phyloP scores from a whole-genome alignment of 1,284 basidiomycete species.

The Cystobasidium slooffiae region DNA sequence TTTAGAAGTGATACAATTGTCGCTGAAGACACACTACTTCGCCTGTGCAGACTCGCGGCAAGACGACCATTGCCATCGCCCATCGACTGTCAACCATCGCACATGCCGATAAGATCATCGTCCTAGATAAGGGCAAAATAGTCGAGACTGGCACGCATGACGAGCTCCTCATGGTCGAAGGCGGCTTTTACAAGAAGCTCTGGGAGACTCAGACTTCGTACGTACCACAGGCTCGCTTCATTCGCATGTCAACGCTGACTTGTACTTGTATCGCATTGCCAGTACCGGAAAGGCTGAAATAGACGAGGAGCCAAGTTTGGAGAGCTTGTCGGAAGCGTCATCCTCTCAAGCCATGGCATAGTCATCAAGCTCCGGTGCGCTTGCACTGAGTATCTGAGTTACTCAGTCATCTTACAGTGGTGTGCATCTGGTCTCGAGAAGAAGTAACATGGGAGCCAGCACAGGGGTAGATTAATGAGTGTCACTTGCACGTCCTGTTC shows the following conservation, averaged over 20 bases:
- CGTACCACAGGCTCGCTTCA: neutral
- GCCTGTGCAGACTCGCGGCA: conserved; percentile 59
- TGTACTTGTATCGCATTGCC: neutral
- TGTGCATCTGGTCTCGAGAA: no score
- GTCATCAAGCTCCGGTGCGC: no score
- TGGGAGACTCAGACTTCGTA: conserved; percentile 52
- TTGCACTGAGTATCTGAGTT: no score
- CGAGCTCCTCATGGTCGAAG: conserved; percentile 47
- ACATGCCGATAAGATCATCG: conserved; percentile 72
- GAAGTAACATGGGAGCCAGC: no score
- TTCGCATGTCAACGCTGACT: neutral
- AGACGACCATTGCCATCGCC: conserved; percentile 77
- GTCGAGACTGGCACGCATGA: conserved; percentile 67
- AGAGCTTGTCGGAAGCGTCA: neutral
- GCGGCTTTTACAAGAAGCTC: conserved; percentile 50
- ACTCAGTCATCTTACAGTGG: no score
- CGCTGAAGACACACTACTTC: conserved; percentile 58
- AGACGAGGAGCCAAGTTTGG: conserved; percentile 6
- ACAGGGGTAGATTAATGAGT: no score
- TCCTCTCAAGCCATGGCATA: neutral
- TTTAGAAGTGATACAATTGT: no score
- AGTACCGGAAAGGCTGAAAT: conserved; percentile 2
- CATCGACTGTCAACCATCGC: conserved; percentile 76
- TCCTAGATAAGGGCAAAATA: conserved; percentile 60
- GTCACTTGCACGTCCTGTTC: no score